Base-by-base conservation (phyloP, 371 early-diverging fungal genomes). In the Apophysomyces ossiformis region DNA sequence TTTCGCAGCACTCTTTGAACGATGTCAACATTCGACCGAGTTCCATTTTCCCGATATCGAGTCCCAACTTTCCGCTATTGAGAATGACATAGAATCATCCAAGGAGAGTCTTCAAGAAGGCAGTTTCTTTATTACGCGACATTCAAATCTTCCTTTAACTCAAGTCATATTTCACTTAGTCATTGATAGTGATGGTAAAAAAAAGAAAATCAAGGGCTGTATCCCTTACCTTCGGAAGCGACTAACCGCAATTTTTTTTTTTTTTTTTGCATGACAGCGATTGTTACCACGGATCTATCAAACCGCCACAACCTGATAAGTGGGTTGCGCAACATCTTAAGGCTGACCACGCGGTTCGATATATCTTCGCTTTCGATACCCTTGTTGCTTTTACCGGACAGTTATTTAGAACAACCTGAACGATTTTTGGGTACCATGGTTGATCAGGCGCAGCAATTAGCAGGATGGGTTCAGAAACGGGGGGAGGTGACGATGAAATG, bases 141-240 rank as follows among this genome's bases (percentile, higher is more conserved):
- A 93, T 71, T 91, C 92, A 15, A 92, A 93, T 65, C 67, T 93
- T 18, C 92, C 92, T 0, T 72, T 85, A 61, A 80, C 87, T 4
- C 92, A 93, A 66, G 85, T 91, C 7, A 86, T 91, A 6, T 93
- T 92, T 65, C 93, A 92, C 63, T 70, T 93, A 37, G 69, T 89
- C 32, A 74, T 86, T 37, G 84, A 81, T 39, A 80, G 81, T 13
- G 75, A 81, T 59, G 77, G 88, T 87, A 69, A 64, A 39, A 45
- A 58, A 26, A 50, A 58, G 65, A 69, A 64, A 39, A 45, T 54
- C 32, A 50, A 58, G 65, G 67, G n/a, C 7, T n/a, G 54, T 26
- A 26, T 26, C 32, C 32, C 32, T 26, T 26, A 26, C 3, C 32
- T 26, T 26, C 32, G 32, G 32, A 26, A 26, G 32, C 32, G 32